phyloP scores from a whole-genome alignment of 768 basidiomycete genomes.

The Cyclocybe cylindracea region DNA sequence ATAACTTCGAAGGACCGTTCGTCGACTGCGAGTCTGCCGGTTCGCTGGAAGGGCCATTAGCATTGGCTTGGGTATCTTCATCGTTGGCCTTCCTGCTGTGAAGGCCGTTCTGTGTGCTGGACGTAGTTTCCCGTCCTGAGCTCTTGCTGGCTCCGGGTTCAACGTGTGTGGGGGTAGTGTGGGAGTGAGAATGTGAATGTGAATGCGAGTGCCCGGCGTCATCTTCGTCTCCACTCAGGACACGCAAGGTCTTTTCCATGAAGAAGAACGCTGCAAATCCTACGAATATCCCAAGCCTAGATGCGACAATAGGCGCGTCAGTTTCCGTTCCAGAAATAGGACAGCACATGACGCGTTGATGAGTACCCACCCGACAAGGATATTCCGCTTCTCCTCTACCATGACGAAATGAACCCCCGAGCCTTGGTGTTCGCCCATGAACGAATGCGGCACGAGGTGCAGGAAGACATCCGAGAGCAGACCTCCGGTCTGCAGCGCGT shows the following conservation, averaged over 20 bases:
- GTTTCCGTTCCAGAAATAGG: neutral
- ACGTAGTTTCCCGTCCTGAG: conserved; percentile 45
- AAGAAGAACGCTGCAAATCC: conserved; percentile 92
- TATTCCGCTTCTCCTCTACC: conserved; percentile 90
- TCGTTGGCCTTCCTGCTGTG: conserved; percentile 44
- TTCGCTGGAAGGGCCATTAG: conserved; percentile 15
- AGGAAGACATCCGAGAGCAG: conserved; percentile 92
- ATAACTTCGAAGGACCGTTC: conserved; percentile 74
- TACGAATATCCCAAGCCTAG: conserved; percentile 76
- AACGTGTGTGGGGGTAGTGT: conserved; percentile 15
- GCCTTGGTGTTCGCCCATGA: conserved; percentile 85
- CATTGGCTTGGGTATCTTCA: conserved; percentile 15
- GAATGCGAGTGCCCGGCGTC: conserved; percentile 66
- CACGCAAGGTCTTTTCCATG: conserved; percentile 90
- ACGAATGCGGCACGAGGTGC: conserved; percentile 88
- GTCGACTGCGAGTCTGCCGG: conserved; percentile 27
- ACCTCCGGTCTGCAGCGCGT: conserved; percentile 68
- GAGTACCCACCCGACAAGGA: conserved; percentile 74
- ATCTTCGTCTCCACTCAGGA: conserved; percentile 65
- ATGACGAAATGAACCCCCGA: conserved; percentile 74
- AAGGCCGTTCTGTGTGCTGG: conserved; percentile 46
- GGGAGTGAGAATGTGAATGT: conserved; percentile 50
- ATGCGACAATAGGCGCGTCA: neutral
- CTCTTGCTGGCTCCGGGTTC: conserved; percentile 36
- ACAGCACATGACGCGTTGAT: too few species aligned